Percentiles rank a stretch among this genome's conserved stretches.
Conservation (phyloP, 495 filamentous ascomycete species). For the Neurospora hispaniola region DNA sequence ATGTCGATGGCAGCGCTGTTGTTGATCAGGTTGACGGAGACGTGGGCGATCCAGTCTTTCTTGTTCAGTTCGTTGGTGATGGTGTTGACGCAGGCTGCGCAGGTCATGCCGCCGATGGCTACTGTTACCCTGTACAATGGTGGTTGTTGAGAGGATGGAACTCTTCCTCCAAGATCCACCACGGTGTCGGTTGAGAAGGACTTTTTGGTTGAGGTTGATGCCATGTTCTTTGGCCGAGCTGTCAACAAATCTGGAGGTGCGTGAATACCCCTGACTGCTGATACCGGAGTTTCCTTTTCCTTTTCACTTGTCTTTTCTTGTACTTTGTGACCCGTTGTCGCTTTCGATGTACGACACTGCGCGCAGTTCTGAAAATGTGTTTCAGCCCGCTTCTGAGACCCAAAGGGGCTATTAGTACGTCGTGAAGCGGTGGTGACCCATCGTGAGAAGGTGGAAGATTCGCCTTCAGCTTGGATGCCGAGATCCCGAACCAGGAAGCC, state of each 20-base stretch:
- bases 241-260: neutral
- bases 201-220: slow-evolving; percentile 3
- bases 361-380: slow-evolving; percentile 24
- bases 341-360: slow-evolving; percentile 16
- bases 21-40: slow-evolving; percentile 57
- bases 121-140: slow-evolving; percentile 45
- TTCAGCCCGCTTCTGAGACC: slow-evolving; percentile 7
- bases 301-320: neutral
- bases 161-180: neutral
- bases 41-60: slow-evolving; percentile 49
- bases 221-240: slow-evolving; percentile 3
- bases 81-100: slow-evolving; percentile 59
- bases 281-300: neutral
- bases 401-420: neutral
- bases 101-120: slow-evolving; percentile 77
- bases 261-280: neutral
- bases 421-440: slow-evolving; percentile 16
- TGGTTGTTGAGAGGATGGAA: neutral
- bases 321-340: neutral
- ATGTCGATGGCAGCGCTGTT: slow-evolving; percentile 63
- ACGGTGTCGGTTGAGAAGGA: slow-evolving; percentile 16
- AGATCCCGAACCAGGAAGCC: slow-evolving; percentile 7
- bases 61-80: slow-evolving; percentile 57
- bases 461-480: neutral
- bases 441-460: slow-evolving; percentile 10